Conservation (phyloP, 2,329 filamentous ascomycete species). For the Cordyceps cicadae region DNA sequence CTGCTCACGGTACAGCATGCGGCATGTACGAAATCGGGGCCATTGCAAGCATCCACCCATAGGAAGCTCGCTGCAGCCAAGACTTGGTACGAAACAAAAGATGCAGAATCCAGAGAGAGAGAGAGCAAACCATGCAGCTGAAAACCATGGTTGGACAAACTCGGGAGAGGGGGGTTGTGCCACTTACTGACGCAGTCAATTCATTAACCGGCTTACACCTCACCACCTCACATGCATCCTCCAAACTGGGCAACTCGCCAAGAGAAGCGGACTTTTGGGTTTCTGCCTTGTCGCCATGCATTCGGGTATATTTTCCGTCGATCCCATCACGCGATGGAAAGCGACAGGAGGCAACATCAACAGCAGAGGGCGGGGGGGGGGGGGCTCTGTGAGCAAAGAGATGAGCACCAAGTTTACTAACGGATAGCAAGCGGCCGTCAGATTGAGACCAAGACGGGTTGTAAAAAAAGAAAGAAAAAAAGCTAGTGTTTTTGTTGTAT, state of each 20-base stretch:
- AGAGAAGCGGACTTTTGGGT: background rate
- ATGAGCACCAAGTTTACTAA: background rate
- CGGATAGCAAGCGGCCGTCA: background rate
- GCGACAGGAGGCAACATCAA: conserved; percentile 2
- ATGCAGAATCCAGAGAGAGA: background rate
- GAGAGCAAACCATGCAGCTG: background rate
- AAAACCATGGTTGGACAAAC: background rate
- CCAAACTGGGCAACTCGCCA: background rate
- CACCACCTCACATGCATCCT: background rate
- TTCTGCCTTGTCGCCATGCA: background rate
- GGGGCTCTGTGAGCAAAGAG: background rate
- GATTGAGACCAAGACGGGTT: background rate
- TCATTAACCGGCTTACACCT: background rate
- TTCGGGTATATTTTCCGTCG: background rate
- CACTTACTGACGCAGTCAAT: background rate
- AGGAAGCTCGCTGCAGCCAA: too few relatives aligned
- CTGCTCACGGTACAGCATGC: background rate
- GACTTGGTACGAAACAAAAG: background rate
- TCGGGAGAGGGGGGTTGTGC: background rate
- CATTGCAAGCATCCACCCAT: background rate
- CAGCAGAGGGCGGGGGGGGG: background rate
- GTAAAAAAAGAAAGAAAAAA: too few relatives aligned
- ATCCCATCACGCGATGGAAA: background rate
- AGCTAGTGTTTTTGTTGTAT: too few relatives aligned
- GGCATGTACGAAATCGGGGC: background rate